Conservation (phyloP, 441 rosid species). For the Dalechampia spathulata region DNA sequence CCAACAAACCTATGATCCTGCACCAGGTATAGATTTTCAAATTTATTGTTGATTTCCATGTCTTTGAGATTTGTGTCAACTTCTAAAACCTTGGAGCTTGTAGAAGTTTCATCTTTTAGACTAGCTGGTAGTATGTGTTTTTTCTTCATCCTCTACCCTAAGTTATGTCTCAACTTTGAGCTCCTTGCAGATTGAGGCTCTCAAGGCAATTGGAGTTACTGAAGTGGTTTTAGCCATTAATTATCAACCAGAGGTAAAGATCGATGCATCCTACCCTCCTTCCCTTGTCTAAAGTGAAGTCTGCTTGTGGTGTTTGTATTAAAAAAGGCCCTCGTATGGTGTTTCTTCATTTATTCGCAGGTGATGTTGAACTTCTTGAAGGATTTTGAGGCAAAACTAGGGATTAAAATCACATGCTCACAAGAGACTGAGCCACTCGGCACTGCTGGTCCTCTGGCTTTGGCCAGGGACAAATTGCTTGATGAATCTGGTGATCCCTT, state of each 20-base stretch:
- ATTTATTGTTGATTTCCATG: slow-evolving; percentile 4
- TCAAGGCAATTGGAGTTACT: slow-evolving; percentile 82
- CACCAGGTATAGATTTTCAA: slow-evolving; percentile 60
- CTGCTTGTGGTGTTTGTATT: too few species aligned
- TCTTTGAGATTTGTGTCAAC: background rate
- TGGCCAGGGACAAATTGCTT: slow-evolving; percentile 87
- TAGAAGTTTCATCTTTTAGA: background rate
- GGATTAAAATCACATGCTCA: slow-evolving; percentile 88
- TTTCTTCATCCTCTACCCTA: too few species aligned
- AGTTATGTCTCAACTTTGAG: slow-evolving; percentile 4
- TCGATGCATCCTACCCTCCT: background rate
- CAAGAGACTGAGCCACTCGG: slow-evolving; percentile 99
- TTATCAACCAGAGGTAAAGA: slow-evolving; percentile 84
- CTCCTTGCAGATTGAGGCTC: slow-evolving; percentile 78
- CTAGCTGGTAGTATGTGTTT: too few species aligned
- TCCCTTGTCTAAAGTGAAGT: background rate
- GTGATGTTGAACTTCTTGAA: slow-evolving; percentile 93
- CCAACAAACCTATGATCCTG: slow-evolving; percentile 95
- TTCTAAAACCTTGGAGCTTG: background rate
- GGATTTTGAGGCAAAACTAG: slow-evolving; percentile 79
- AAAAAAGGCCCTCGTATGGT: too few species aligned
- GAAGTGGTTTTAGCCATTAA: slow-evolving; percentile 97
- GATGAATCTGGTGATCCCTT: slow-evolving; percentile 85
- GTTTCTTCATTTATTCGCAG: slow-evolving; percentile 27
- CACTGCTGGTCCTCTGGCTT: slow-evolving; percentile 96